Evolutionary conservation across 768 basidiomycete species (phyloP).

Genomic region (Pluteus cervinus): DNA sequence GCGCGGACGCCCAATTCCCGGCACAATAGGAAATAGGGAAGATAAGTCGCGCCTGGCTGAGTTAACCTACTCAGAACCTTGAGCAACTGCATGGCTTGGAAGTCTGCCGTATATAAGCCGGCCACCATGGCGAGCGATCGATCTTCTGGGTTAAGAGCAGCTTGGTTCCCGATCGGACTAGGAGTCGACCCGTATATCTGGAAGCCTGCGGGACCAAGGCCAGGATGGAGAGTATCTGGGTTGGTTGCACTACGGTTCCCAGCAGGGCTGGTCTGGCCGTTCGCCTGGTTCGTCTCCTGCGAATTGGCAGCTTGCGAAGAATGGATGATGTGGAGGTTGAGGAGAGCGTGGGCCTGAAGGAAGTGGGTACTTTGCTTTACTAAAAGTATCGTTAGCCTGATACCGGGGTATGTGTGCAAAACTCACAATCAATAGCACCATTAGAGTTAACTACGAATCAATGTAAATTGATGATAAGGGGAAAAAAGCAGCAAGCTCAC

Average conservation of each 20-base stretch:
- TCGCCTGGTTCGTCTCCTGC: conserved; percentile 17
- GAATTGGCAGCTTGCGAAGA: conserved; percentile 54
- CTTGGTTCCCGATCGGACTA: too few relatives aligned
- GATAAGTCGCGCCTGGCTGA: conserved; percentile 51
- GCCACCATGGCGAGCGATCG: conserved; percentile 27
- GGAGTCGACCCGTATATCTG: conserved; percentile 55
- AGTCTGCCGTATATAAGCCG: conserved; percentile 56
- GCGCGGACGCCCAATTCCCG: conserved; percentile 78
- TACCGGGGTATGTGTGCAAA: not conserved
- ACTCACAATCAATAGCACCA: conserved; percentile 61
- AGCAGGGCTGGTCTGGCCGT: conserved; percentile 25
- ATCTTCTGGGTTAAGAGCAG: conserved; percentile 20
- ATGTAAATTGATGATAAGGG: not conserved
- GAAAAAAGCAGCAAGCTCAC: conserved; percentile 27
- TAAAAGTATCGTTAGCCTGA: conserved; percentile 19
- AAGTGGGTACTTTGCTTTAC: conserved; percentile 80
- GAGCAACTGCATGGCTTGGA: conserved; percentile 73
- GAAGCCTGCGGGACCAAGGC: conserved; percentile 56
- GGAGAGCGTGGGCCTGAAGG: conserved; percentile 75
- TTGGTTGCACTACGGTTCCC: conserved; percentile 29
- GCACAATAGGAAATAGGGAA: conserved; percentile 79
- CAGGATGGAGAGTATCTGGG: conserved; percentile 49
- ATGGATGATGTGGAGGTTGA: conserved; percentile 86
- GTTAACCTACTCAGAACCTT: conserved; percentile 78
- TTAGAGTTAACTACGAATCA: conserved; percentile 57